These are phyloP conservation scores for Suillus luteus DNA, from an alignment of 768 basidiomycete species.

Conservation along the genomic window DNA sequence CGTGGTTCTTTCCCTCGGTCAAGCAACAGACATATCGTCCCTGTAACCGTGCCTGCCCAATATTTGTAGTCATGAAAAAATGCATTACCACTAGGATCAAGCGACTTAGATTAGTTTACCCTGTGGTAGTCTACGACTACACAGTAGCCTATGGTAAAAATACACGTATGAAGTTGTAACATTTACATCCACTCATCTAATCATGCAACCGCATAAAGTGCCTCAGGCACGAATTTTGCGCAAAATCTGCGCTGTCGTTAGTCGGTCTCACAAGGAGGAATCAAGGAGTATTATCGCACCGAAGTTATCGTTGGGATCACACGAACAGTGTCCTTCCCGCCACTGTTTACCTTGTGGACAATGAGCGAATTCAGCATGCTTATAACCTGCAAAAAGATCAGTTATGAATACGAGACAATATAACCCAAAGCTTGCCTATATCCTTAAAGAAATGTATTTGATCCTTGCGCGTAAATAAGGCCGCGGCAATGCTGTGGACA, in stretches of 20 bases:
- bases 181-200: conserved; percentile 1
- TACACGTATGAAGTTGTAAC: neutral
- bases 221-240: conserved; percentile 31
- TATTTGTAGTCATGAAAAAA: neutral
- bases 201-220: conserved; percentile 33
- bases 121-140: neutral
- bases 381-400: conserved; percentile 48
- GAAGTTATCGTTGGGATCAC: conserved; percentile 72
- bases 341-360: conserved; percentile 82
- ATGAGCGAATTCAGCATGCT: conserved; percentile 93
- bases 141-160: conserved; percentile 4
- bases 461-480: conserved; percentile 84
- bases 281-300: conserved; percentile 43
- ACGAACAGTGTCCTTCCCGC: conserved; percentile 83
- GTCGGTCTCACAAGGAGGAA: conserved; percentile 10
- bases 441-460: conserved; percentile 96
- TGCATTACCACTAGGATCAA: neutral
- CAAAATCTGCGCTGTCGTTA: conserved; percentile 21
- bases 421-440: conserved; percentile 49
- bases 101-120: conserved; percentile 4
- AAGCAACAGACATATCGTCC: neutral
- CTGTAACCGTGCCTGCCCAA: neutral
- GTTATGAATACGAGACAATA: neutral
- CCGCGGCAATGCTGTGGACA: conserved; percentile 87
- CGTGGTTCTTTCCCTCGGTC: neutral